Evolutionary conservation across 2,329 filamentous ascomycete species (phyloP), one percentile per base, ranked within the genome.

Genomic region (Cladobotryum mycophilum): DNA sequence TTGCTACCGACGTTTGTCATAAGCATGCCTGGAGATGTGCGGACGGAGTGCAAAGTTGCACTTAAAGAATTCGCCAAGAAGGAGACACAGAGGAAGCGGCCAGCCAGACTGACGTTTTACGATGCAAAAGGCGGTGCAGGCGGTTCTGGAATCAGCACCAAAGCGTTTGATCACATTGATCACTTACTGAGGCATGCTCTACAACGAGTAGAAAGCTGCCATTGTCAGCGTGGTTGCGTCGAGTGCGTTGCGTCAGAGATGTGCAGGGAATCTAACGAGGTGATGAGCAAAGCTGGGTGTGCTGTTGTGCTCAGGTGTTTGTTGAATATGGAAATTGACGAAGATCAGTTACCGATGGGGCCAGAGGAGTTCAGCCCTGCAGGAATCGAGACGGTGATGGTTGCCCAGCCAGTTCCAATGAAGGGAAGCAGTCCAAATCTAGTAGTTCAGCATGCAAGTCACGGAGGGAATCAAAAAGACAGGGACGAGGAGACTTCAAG

Each of bases 91-190:
- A 79, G 91, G 30, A 96, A 96, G 69, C 78, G 93, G 4, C 93
- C 92, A 0, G 93, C 90, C 0, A 76, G 93, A 1, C 70, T 99
- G 44, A 96, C 89, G 0, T 96, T 99, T 62, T 99, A 97, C 68
- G 93, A 97, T 65, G 86, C 89, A 3, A 96, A 95, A 68, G 93
- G 93, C 7, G 92, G 92, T 0, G 79, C 86, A 0, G 80, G 81
- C 41, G 92, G 92, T 0, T 86, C 82, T 0, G 93, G 93, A 0
- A 95, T 96, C 58, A 89, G 86, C 55, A 88, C 86, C 37, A 96
- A 96, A 64, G 92, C 90, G 0, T 97, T 97, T 61, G 92, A 97
- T 61, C 95, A 95, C 62, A 76, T 96, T 17, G 89, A 96, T 61
- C 66, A 86, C 34, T 71, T 97, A 34, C 76, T 97, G 1, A 72